Evolutionary conservation across 495 filamentous ascomycete genomes (phyloP), one percentile per base, ranked within the genome.

Genomic region (Trichoderma orchidacearum): DNA sequence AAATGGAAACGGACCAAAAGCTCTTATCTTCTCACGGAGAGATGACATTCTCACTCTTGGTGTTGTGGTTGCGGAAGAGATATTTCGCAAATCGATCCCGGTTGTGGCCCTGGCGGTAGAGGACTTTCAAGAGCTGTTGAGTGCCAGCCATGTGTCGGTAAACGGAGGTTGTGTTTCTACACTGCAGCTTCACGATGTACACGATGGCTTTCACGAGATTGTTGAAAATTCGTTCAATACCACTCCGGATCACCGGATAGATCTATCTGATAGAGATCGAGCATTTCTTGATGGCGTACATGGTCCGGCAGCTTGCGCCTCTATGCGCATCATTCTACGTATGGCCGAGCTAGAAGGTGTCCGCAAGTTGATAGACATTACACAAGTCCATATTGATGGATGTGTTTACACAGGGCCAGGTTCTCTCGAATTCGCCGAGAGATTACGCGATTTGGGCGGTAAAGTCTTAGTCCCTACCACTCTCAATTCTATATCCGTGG

Each of bases 351-450:
- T 53, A 17, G 30, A 30, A 13, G 51, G 51, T 11, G 51, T 28
- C 27, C 5, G n/a, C 28, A 23, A 53, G 51, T 21, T 53, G n/a
- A 53, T 53, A 30, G 13, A 32, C 51, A 12, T 53, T 13, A 30
- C 51, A 1, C 51, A 53, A 53, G 28, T 30, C 9, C 51, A 53
- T 31, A 53, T 53, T 8, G 51, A 53, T 53, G 51, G 51, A 11
- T 53, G 51, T 25, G 28, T 53, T 23, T 53, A 30, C 9, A 34
- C 30, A 13, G 51, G 51, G 12, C 51, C 28, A 4, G 51, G 28
- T 3, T 30, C 51, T 5, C 29, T 53, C 29, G 3, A 8, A 0
- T 53, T 53, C 18, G 51, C 51, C 9, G 51, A 53, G n/a, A 30
- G 28, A 31, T 30, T 53, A 23, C 28, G 51, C 6, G 28, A 53